phyloP scores from a whole-genome alignment of 805 yeast species.

The Teunomyces gatunensis region DNA sequence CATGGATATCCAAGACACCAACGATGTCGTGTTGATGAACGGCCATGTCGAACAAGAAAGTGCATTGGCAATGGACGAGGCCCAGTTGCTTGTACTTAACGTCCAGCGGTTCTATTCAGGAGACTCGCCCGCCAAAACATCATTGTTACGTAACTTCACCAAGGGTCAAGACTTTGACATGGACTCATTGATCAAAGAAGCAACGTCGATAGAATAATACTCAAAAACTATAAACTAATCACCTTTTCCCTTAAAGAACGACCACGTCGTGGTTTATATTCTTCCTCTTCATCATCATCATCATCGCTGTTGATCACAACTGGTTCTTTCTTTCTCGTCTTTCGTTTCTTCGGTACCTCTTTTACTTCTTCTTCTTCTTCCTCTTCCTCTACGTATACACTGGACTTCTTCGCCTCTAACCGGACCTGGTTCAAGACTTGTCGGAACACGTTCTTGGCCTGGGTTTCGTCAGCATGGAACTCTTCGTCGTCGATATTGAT shows the following conservation, averaged over 20 bases:
- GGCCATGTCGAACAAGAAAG: slow-evolving; percentile 77
- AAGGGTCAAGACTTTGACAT: slow-evolving; percentile 65
- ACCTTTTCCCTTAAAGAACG: slow-evolving; percentile 1
- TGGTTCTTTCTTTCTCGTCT: slow-evolving; percentile 4
- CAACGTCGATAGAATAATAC: slow-evolving; percentile 62
- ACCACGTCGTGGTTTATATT: neutral
- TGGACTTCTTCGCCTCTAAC: neutral
- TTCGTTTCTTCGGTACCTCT: slow-evolving; percentile 2
- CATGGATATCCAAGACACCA: slow-evolving; percentile 61
- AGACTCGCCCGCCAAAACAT: slow-evolving; percentile 48
- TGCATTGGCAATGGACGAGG: slow-evolving; percentile 65
- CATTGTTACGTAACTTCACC: slow-evolving; percentile 66
- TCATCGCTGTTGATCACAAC: slow-evolving; percentile 1
- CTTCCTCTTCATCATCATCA: neutral
- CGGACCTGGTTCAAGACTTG: slow-evolving; percentile 43
- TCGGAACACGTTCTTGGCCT: slow-evolving; percentile 37
- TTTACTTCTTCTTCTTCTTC: slow-evolving; percentile 1
- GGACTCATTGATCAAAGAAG: slow-evolving; percentile 65
- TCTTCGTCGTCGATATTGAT: slow-evolving; percentile 43
- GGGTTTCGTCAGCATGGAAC: slow-evolving; percentile 26
- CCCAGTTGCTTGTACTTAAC: slow-evolving; percentile 72
- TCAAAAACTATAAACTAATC: slow-evolving; percentile 1
- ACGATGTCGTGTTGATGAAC: slow-evolving; percentile 76
- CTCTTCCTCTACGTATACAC: neutral
- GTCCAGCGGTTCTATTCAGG: slow-evolving; percentile 85